Evolutionary conservation across 2,329 filamentous ascomycete genomes (phyloP).

Genomic region (Blastomyces percursus): DNA sequence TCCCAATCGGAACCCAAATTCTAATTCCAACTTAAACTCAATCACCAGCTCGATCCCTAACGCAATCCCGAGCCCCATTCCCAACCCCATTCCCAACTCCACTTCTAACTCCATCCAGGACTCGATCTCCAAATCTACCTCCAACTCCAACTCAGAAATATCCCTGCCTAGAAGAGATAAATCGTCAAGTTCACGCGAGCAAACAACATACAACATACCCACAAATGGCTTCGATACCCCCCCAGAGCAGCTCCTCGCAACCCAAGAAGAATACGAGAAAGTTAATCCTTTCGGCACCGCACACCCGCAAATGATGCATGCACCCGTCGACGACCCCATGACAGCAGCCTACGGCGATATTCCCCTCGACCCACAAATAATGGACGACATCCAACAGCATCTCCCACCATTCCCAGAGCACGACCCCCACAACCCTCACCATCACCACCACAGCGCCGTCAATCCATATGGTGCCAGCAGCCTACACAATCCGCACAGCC

Average conservation of each 20-base stretch:
- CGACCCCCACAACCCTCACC: conserved; percentile 12
- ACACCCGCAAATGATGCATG: conserved; percentile 25
- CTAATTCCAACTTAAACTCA: background rate
- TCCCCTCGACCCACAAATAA: conserved; percentile 52
- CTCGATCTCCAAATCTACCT: background rate
- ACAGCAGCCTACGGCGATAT: conserved; percentile 38
- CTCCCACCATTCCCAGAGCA: conserved; percentile 31
- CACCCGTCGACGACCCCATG: conserved; percentile 29
- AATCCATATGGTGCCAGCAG: conserved; percentile 22
- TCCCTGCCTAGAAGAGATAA: conserved; percentile 16
- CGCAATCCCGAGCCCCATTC: background rate
- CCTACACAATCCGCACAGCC: conserved; percentile 19
- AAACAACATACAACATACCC: conserved; percentile 9
- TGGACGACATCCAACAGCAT: conserved; percentile 39
- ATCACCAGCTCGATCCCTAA: background rate
- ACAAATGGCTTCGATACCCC: conserved; percentile 12
- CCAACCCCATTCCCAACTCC: too few relatives aligned
- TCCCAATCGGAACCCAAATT: too few relatives aligned
- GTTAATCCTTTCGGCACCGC: conserved; percentile 22
- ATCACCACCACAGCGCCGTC: conserved; percentile 29
- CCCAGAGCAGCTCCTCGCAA: conserved; percentile 12
- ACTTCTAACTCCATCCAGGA: too few relatives aligned
- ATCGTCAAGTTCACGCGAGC: conserved; percentile 8
- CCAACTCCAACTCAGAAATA: conserved; percentile 8
- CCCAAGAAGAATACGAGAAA: conserved; percentile 15